Base-by-base conservation (phyloP, 129 eudicot species). In the Kitagawia praeruptora region DNA sequence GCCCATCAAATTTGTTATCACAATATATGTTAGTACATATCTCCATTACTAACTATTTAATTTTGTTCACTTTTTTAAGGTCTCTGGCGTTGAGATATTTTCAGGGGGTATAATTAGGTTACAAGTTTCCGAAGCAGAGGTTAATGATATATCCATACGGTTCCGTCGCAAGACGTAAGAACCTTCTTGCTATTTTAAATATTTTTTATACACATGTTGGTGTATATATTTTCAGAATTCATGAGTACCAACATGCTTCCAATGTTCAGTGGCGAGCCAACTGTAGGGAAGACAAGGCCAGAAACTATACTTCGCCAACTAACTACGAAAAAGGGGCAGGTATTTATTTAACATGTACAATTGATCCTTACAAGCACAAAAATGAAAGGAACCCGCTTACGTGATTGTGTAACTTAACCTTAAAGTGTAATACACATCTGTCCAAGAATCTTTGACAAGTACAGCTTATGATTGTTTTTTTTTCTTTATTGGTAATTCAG, bases 251-350 rank as follows among this genome's bases (percentile, higher is more conserved):
- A 48, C 42, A 41, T 42, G 78, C 86, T 79, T 79, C 42, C 79
- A 73, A 53, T 79, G 67, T 78, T 80, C 75, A 96, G 99, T 39
- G 97, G 99, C 79, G 99, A 96, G 93, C 98, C 98, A 75, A 92
- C 97, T 61, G 88, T 89, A 8, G 99, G 99, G 76, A 96, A 96
- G 85, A 96, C 99, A 69, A 92, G 89, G 87, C 98, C 97, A 1
- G 93, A 91, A 84, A 96, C 99, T 45, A 96, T 96, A 85, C 97
- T 96, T 79, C 88, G 98, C 74, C 99, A 96, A 86, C 97, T 96
- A 54, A 96, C 97, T 45, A 96, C 99, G 8, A 96, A 91, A 86
- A 96, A 92, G 81, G 99, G 99, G 31, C 99, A 92, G 99, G 99
- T 96, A 90, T 51, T 23, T 61, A 8, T 53, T 28, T 53, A 15